These are phyloP conservation scores for California macrophylla DNA, from an alignment of 441 rosid genomes.

Conservation along the genomic window DNA sequence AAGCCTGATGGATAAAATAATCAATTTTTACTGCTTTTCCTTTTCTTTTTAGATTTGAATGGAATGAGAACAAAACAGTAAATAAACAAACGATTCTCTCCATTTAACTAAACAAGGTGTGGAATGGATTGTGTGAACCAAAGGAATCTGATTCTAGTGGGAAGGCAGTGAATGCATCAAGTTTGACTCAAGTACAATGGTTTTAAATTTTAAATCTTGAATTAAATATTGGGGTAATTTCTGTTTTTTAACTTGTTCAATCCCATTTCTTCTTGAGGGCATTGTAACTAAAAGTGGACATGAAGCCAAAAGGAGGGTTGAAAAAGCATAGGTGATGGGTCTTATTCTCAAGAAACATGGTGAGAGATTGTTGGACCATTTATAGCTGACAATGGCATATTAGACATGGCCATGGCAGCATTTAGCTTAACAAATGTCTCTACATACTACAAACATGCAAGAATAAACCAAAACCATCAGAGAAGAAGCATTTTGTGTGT, in stretches of 20 bases:
- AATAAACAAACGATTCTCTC: not conserved
- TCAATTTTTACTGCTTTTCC: not conserved
- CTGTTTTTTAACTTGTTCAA: not conserved
- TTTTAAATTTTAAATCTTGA: not conserved
- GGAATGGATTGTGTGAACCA: not conserved
- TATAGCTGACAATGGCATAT: not conserved
- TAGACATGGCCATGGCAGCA: not conserved
- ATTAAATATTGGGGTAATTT: not conserved
- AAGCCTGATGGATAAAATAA: not conserved
- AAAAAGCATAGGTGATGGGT: not conserved
- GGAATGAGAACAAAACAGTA: not conserved
- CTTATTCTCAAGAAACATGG: not conserved
- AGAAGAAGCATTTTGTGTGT: no score
- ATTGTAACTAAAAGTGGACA: not conserved
- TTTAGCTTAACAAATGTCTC: no score
- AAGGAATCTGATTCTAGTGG: not conserved
- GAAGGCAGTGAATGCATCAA: not conserved
- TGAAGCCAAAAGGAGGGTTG: not conserved
- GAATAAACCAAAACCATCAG: no score
- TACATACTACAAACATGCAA: no score
- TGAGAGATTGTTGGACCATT: not conserved
- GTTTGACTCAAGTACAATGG: not conserved
- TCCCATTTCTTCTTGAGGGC: not conserved
- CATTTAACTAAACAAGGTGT: not conserved
- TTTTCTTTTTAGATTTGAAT: not conserved